These are phyloP conservation scores for Neurospora sp. DNA, from an alignment of 495 filamentous ascomycete species.

Conservation along the genomic window DNA sequence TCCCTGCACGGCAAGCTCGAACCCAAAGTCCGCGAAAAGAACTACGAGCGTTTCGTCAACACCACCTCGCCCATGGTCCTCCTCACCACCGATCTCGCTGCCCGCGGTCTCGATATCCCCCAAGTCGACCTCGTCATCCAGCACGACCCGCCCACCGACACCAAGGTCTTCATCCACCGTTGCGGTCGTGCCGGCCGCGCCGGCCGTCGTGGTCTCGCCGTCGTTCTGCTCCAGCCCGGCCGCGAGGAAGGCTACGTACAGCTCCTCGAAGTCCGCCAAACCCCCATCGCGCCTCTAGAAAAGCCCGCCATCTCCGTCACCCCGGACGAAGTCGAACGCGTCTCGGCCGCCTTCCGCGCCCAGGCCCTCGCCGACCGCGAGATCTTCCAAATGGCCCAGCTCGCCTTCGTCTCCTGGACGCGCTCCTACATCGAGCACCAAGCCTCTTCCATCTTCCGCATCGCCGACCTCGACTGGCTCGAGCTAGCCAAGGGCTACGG, in stretches of 20 bases:
- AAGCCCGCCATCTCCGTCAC: slow-evolving; percentile 38
- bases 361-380: slow-evolving; percentile 62
- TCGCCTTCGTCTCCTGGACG: slow-evolving; percentile 87
- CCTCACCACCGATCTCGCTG: slow-evolving; percentile 53
- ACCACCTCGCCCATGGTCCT: slow-evolving; percentile 62
- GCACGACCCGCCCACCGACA: slow-evolving; percentile 82
- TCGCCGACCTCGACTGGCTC: slow-evolving; percentile 72
- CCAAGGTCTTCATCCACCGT: slow-evolving; percentile 90
- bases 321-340: slow-evolving; percentile 42
- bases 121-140: slow-evolving; percentile 91
- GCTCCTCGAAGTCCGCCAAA: slow-evolving; percentile 82
- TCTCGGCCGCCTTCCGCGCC: slow-evolving; percentile 47
- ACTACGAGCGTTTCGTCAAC: slow-evolving; percentile 45
- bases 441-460: slow-evolving; percentile 81
- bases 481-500: slow-evolving; percentile 70
- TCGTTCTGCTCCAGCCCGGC: slow-evolving; percentile 73
- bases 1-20: slow-evolving; percentile 90
- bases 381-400: slow-evolving; percentile 76
- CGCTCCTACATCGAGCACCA: slow-evolving; percentile 85
- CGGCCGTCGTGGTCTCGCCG: slow-evolving; percentile 72
- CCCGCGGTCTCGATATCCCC: slow-evolving; percentile 86
- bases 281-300: slow-evolving; percentile 59
- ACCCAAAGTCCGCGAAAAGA: slow-evolving; percentile 46
- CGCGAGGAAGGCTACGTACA: slow-evolving; percentile 81
- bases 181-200: slow-evolving; percentile 89